Evolutionary conservation across 2,329 filamentous ascomycete species (phyloP).

Genomic region (Salinomyces thailandicus): DNA sequence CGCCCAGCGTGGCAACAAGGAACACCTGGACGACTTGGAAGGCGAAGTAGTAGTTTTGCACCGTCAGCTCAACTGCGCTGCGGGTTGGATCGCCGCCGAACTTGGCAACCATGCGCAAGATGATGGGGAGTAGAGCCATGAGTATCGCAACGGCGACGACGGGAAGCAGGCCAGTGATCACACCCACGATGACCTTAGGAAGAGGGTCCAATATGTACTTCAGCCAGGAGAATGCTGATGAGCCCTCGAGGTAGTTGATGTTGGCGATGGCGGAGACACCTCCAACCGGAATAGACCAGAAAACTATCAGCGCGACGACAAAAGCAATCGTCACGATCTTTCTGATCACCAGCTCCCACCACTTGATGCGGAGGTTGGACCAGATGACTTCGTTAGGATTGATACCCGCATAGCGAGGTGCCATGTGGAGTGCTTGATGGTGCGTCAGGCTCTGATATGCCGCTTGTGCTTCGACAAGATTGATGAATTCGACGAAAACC

Average conservation of each 20-base stretch:
- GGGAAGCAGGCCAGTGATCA: slow-evolving; percentile 77
- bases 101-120: slow-evolving; percentile 73
- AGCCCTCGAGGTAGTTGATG: slow-evolving; percentile 48
- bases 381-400: slow-evolving; percentile 78
- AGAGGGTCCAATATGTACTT: slow-evolving; percentile 68
- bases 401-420: slow-evolving; percentile 73
- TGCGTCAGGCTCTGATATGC: slow-evolving; percentile 82
- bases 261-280: slow-evolving; percentile 81
- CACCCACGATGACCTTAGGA: slow-evolving; percentile 61
- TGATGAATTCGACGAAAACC: slow-evolving; percentile 83
- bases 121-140: slow-evolving; percentile 73
- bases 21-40: slow-evolving; percentile 92
- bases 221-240: slow-evolving; percentile 39
- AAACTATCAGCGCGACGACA: slow-evolving; percentile 68
- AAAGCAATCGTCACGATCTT: slow-evolving; percentile 54
- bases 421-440: slow-evolving; percentile 78
- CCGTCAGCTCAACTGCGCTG: slow-evolving; percentile 74
- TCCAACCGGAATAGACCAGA: slow-evolving; percentile 71
- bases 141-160: slow-evolving; percentile 67
- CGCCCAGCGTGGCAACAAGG: slow-evolving; percentile 71
- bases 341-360: slow-evolving; percentile 75
- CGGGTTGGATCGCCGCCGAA: slow-evolving; percentile 68
- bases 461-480: slow-evolving; percentile 71
- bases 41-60: slow-evolving; percentile 82
- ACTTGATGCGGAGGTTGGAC: slow-evolving; percentile 70